phyloP scores from a whole-genome alignment of 768 basidiomycete genomes.

The Phanerochaete sordida region DNA sequence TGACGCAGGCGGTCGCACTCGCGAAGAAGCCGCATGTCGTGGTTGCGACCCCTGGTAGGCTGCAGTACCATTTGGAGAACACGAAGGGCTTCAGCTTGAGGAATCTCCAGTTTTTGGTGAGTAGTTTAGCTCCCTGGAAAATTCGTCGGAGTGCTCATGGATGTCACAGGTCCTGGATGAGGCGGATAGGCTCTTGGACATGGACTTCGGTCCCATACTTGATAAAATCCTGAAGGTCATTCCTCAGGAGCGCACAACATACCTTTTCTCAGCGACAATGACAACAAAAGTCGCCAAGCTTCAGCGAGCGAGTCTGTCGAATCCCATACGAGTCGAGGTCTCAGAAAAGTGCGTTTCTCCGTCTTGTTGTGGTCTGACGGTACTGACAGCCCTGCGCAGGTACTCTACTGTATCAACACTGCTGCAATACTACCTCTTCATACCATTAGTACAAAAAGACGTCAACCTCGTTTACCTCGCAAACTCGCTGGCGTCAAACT shows the following conservation, averaged over 20 bases:
- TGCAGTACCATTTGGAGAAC: conserved; percentile 92
- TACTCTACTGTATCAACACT: conserved; percentile 96
- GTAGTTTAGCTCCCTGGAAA: conserved; percentile 27
- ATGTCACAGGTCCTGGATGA: conserved; percentile 85
- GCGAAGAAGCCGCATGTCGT: conserved; percentile 94
- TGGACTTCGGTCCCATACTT: conserved; percentile 94
- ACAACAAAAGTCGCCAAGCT: conserved; percentile 97
- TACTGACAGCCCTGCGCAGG: conserved; percentile 39
- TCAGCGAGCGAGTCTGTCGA: conserved; percentile 87
- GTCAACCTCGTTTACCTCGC: conserved; percentile 85
- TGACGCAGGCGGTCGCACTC: conserved; percentile 86
- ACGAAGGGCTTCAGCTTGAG: conserved; percentile 95
- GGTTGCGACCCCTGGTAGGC: conserved; percentile 91
- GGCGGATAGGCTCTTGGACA: conserved; percentile 91
- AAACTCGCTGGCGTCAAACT: conserved; percentile 87
- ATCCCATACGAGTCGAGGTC: conserved; percentile 93
- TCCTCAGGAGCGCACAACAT: conserved; percentile 91
- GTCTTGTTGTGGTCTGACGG: background rate
- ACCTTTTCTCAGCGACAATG: conserved; percentile 98
- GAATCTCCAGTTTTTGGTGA: conserved; percentile 81
- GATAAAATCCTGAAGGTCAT: conserved; percentile 96
- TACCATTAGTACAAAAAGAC: conserved; percentile 90
- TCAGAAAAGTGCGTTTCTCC: conserved; percentile 71
- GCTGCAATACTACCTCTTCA: conserved; percentile 92
- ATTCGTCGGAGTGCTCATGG: background rate